Conservation (phyloP, 306 rosid genomes). For the Luffa acutangula region DNA sequence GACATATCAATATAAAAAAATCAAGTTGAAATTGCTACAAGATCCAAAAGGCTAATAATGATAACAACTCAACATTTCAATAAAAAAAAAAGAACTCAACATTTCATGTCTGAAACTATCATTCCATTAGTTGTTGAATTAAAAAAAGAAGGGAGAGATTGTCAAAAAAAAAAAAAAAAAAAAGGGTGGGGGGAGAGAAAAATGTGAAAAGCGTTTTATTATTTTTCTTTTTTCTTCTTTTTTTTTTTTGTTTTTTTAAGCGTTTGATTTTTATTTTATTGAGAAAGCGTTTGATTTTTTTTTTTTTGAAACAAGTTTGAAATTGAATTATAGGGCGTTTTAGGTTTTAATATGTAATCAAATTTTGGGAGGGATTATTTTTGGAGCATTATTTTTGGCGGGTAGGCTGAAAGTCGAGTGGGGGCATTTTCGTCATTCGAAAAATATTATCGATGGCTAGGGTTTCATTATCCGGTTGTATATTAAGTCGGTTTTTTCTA, state of each 20-base stretch:
- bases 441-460: slow-evolving; percentile 32
- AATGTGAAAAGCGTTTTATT: too few relatives aligned
- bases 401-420: not conserved
- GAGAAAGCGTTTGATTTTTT: too few relatives aligned
- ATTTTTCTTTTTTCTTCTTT: too few relatives aligned
- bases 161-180: too few relatives aligned
- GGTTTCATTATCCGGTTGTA: slow-evolving; percentile 55
- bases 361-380: not conserved
- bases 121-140: too few relatives aligned
- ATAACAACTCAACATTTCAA: too few relatives aligned
- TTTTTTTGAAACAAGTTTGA: not conserved
- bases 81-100: too few relatives aligned
- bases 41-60: not conserved
- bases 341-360: slow-evolving; percentile 4
- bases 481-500: slow-evolving; percentile 26
- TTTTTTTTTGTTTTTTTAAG: too few relatives aligned
- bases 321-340: slow-evolving; percentile 14
- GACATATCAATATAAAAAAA: not conserved
- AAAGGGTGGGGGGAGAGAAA: too few relatives aligned
- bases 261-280: too few relatives aligned
- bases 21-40: not conserved
- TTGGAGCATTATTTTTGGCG: slow-evolving; percentile 43
- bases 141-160: too few relatives aligned
- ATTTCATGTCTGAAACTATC: too few relatives aligned
- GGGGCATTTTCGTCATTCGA: slow-evolving; percentile 41